Evolutionary conservation across 495 filamentous ascomycete genomes (phyloP), one percentile per base, ranked within the genome.

Genomic region (Apodospora peruviana): DNA sequence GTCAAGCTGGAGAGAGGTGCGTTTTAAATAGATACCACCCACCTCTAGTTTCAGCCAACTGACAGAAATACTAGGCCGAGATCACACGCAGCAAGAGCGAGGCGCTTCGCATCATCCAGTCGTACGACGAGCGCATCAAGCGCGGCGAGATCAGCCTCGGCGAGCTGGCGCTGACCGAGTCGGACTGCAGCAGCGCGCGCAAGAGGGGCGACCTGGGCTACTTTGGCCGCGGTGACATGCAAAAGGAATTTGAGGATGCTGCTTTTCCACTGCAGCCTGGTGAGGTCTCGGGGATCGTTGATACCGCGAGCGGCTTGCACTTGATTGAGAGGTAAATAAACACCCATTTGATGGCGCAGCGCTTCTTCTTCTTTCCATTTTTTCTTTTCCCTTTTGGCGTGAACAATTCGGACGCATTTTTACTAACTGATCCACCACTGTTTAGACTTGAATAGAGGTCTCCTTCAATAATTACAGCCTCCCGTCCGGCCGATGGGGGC

Each of bases 161-260:
- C 21, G 83, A 95, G 48, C 71, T 98, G 44, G 94, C 94, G 4
- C 74, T 81, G 47, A 86, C 82, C 20, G 94, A 97, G 68, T 93
- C 87, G 11, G 93, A 98, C 72, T 96, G 91, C 69, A 93, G 86
- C 69, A 95, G 88, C 61, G 90, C 91, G 2, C 80, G 89, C 54
- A 98, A 96, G 78, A 81, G 82, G 57, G 93, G 93, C 24, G 94
- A 97, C 69, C 72, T 98, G 76, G 93, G 93, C 1, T 96, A 89
- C 66, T 98, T 98, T 60, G 90, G 88, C 19, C 81, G 71, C 47
- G 86, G 88, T 4, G 93, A 98, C 58, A 98, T 98, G 93, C 93
- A 98, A 61, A 95, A 91, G 74, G 93, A 97, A 69, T 98, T 98
- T 55, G 93, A 97, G 67, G 89, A 96, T 24, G 90, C 90, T 0